Evolutionary conservation across 2,329 filamentous ascomycete species (phyloP), one percentile per base, ranked within the genome.

Genomic region (Rutstroemia sp.): DNA sequence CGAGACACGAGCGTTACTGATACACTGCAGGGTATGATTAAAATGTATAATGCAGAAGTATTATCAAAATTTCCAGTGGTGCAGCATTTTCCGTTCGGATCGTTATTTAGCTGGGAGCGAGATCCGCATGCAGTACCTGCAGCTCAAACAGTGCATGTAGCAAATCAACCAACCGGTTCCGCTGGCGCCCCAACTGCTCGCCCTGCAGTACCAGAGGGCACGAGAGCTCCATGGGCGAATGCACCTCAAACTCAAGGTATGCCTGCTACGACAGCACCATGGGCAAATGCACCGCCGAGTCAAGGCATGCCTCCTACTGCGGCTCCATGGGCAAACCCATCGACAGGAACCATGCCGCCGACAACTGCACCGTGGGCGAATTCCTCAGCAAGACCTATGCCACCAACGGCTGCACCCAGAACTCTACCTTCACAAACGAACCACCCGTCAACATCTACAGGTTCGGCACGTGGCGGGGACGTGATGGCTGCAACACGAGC

Each of bases 11-110:
- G n/a, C 41, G n/a, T 18, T 19, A 39, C 37, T 54, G 37, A 54
- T 21, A 3, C 5, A n/a, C 10, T 30, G 27, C 25, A n/a, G 85
- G 94, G 94, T 52, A 97, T 99, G 94, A 83, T 99, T 67, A 99
- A 97, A 73, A 99, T 99, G 94, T 99, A 92, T 75, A 91, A 95
- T 63, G 94, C 90, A 18, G 94, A 99, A 74, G 94, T 99, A 3
- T 77, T 99, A 14, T 90, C 88, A 41, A 99, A 99, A 71, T 96
- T 96, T 68, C 94, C 94, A 2, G 94, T 99, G 2, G 90, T 99
- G n/a, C 94, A 99, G 72, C 94, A 99, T 72, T 97, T 94, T 63
- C 82, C 80, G 2, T 92, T 94, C 63, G 89, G 89, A 25, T 87
- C 85, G 5, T 74, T 94, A n/a, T 90, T 92, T 68, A 82, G 80